A percentile compares a stretch with the other conserved stretches of the same genome.
Evolutionary conservation across 176 grass and related monocot species (phyloP).

Genomic region (Chloris gayana): DNA sequence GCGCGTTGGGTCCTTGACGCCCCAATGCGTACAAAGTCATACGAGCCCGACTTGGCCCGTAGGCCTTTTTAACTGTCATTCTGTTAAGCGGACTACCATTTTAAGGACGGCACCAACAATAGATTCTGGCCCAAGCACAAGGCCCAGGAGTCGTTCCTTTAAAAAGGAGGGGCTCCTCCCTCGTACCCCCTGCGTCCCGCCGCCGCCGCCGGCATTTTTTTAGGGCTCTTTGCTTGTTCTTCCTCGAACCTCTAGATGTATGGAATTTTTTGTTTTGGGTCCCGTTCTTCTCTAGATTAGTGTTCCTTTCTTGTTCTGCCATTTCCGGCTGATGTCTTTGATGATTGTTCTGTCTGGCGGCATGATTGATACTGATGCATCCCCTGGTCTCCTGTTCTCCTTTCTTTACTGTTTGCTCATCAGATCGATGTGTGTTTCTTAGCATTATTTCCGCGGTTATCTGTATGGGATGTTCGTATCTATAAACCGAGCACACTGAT

Average conservation of each 20-base stretch:
- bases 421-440: background rate
- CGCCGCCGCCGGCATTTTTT: background rate
- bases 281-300: background rate
- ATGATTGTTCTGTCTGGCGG: background rate
- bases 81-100: too few species aligned
- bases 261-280: background rate
- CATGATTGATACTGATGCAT: background rate
- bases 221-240: background rate
- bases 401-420: background rate
- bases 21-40: too few species aligned
- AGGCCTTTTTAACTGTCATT: too few species aligned
- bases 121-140: background rate
- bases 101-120: background rate
- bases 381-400: background rate
- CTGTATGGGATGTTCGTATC: background rate
- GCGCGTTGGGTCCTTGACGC: background rate
- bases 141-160: background rate
- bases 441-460: background rate
- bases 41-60: too few species aligned
- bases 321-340: background rate
- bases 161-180: background rate
- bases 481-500: slow-evolving; percentile 1
- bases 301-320: too few species aligned
- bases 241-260: background rate
- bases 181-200: background rate